Base-by-base conservation (phyloP, 768 basidiomycete genomes). In the Tricholoma terreum region DNA sequence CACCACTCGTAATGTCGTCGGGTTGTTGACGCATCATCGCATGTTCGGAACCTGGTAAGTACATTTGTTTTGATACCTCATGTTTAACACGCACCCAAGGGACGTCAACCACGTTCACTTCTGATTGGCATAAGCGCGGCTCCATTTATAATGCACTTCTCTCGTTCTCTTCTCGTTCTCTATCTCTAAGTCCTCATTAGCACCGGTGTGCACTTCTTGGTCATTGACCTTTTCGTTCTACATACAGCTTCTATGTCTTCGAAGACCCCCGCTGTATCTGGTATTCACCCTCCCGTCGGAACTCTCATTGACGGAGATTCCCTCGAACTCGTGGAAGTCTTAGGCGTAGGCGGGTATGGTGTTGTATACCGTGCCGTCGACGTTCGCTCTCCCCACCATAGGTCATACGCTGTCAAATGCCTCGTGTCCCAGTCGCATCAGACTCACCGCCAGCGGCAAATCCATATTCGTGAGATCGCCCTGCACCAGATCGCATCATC, bases 321-420 rank as follows among this genome's bases (percentile, higher is more conserved):
- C 50, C 84, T 98, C 57, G 84, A 94, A 73, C 87, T 98, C 61
- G 83, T 90, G 63, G 85, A 90, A 66, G 81, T 95, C 58, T 83
- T 98, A 46, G 96, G 97, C 31, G 84, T 90, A 40, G 96, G 96
- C 11, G 95, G 95, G 19, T 98, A 97, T 68, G 97, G 96, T 54
- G 87, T 94, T 63, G 96, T 98, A 15, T 97, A 97, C 72, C 89
- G 91, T 59, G 96, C 93, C 30, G 78, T 91, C 58, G 89, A 90
- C 67, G 73, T 74, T 19, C 77, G 69, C 54, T 76, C 82, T 63
- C 74, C 79, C 46, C 73, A 75, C 53, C 75, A 73, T n/a, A 76
- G 77, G 65, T 86, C 84, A 53, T 94, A 84, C 73, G 94, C 94
- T 58, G 94, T 98, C 66, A 98, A 98, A 76, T 98, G 94, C 72